Conservation (phyloP, 2,329 filamentous ascomycete species). For the Pyricularia pennisetigena region DNA sequence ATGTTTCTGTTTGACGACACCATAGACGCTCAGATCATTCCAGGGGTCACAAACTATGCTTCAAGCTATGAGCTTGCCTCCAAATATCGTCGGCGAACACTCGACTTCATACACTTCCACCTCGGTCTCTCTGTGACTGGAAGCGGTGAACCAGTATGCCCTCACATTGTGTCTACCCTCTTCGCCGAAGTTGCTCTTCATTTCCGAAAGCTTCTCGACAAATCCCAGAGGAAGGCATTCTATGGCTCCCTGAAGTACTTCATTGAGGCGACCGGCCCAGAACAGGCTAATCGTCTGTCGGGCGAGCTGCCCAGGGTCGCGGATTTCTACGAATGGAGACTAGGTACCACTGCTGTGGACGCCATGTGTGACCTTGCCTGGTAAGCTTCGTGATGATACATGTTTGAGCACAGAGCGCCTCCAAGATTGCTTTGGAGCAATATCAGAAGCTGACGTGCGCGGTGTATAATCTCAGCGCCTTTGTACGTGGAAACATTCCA, state of each 20-base stretch:
- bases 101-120: slow-evolving; percentile 3
- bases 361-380: slow-evolving; percentile 4
- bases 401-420: not conserved
- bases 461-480: not conserved
- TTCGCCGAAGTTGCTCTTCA: slow-evolving; percentile 1
- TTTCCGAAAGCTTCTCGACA: slow-evolving; percentile 2
- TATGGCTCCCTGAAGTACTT: slow-evolving; percentile 5
- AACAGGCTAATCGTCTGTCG: slow-evolving; percentile 4
- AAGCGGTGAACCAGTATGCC: not conserved
- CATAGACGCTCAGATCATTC: slow-evolving; percentile 15
- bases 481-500: not conserved
- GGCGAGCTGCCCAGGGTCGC: slow-evolving; percentile 1
- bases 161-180: slow-evolving; percentile 1
- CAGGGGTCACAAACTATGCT: slow-evolving; percentile 5
- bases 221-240: not conserved
- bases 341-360: slow-evolving; percentile 5
- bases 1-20: slow-evolving; percentile 12
- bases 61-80: slow-evolving; percentile 5
- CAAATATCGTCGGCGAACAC: slow-evolving; percentile 2
- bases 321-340: slow-evolving; percentile 4
- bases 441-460: not conserved
- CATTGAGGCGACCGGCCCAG: slow-evolving; percentile 4
- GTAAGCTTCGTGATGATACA: not conserved
- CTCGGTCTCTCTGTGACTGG: slow-evolving; percentile 1
- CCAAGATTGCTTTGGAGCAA: not conserved